Evolutionary conservation across 2,329 filamentous ascomycete species (phyloP), one percentile per base, ranked within the genome.

Genomic region (Aspergillus intermedius): DNA sequence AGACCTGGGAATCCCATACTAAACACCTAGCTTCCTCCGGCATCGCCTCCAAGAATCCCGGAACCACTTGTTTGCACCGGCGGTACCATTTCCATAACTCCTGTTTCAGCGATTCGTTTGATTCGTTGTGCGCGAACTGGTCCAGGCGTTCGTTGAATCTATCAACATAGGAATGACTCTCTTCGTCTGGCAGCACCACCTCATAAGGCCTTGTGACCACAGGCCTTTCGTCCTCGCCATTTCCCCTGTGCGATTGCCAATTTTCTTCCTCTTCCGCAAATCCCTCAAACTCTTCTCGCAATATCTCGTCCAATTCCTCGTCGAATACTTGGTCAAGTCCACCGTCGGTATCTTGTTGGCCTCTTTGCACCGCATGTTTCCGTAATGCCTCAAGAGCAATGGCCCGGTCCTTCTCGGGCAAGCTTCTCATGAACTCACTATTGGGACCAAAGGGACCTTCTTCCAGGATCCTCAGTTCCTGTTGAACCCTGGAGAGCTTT

Each of bases 11-110:
- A 40, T 76, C 71, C 86, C 86, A 91, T 7, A 91, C 65, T 2
- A 82, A 63, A n/a, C 78, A 69, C 80, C 86, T 86, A 4, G 80
- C 75, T 13, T 78, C 74, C 8, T 73, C 60, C 0, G 85, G 79
- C n/a, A 90, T 75, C 25, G 74, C 73, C 32, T 73, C 64, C 68
- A 82, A 77, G 51, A 73, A 73, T 1, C 60, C 64, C 2, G 71
- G 63, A 25, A 78, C 58, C 5, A 67, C 58, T 49, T 72, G 69
- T 55, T 76, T 75, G 59, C 74, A 78, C 25, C 75, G 64, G 28
- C 72, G 64, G 59, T 79, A 79, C 57, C 70, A 72, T 56, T 69
- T 74, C 77, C 77, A 79, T 22, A 76, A 54, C 43, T 70, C 65
- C 35, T 69, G 65, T 28, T 59, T 57, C 17, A 60, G 49, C 23